A percentile compares a stretch with the other conserved stretches of the same genome.
These are phyloP conservation scores for Cynanchum wilfordii DNA, from an alignment of 257 asterid genomes.

Conservation along the genomic window DNA sequence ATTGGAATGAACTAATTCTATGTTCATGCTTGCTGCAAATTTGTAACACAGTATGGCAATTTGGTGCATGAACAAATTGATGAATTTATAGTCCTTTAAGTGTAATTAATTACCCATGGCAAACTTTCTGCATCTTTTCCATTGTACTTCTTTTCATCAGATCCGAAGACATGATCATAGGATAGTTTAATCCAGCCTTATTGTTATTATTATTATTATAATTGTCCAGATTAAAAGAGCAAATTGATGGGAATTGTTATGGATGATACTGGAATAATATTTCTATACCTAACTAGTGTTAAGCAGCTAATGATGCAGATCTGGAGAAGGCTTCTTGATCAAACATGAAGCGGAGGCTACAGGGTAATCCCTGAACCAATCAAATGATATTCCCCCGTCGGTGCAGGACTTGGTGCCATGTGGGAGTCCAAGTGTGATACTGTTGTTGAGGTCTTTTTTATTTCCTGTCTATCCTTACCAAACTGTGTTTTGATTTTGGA, in stretches of 20 bases:
- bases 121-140: not conserved
- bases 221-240: not conserved
- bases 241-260: not conserved
- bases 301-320: constrained; percentile 30
- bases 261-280: not conserved
- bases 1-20: not conserved
- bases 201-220: not conserved
- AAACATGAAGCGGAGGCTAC: constrained; percentile 10
- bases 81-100: not conserved
- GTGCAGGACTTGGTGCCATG: constrained; percentile 19
- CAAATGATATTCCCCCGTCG: constrained; percentile 21
- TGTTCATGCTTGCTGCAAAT: not conserved
- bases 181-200: too few relatives aligned
- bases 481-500: constrained; percentile 24
- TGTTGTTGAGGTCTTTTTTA: constrained; percentile 24
- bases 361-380: constrained; percentile 15
- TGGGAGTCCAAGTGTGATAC: constrained; percentile 27
- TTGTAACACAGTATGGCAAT: not conserved
- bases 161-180: not conserved
- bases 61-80: not conserved
- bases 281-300: not conserved
- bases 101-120: not conserved
- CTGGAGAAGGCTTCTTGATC: constrained; percentile 49
- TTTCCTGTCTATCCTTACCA: constrained; percentile 20
- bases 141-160: not conserved